Evolutionary conservation across 2,329 filamentous ascomycete species (phyloP).

Genomic region (Graphilbum fragrans): DNA sequence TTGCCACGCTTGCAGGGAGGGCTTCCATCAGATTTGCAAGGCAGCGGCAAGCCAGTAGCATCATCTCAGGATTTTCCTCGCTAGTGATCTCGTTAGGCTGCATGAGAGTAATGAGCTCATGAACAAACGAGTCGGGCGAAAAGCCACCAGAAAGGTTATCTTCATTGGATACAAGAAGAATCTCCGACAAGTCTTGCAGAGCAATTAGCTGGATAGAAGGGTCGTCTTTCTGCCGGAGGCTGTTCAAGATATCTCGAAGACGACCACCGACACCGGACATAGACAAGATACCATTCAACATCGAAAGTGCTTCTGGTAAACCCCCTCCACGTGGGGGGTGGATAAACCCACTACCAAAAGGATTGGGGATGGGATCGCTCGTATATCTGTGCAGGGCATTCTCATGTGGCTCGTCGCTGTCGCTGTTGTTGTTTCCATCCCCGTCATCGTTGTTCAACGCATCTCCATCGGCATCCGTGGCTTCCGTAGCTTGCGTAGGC

Average conservation of each 20-base stretch:
- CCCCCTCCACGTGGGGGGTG: constrained; percentile 50
- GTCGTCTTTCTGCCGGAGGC: constrained; percentile 73
- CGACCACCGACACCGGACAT: constrained; percentile 75
- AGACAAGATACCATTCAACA: constrained; percentile 86
- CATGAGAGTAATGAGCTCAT: constrained; percentile 87
- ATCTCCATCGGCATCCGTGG: not conserved
- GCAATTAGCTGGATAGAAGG: constrained; percentile 82
- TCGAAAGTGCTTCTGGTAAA: constrained; percentile 70
- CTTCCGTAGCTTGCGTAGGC: not conserved
- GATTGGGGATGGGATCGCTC: constrained; percentile 29
- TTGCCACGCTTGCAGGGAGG: constrained; percentile 79
- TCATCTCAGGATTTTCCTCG: constrained; percentile 90
- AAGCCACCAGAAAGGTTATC: constrained; percentile 94
- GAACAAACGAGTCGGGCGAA: constrained; percentile 86
- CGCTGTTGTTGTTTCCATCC: constrained; percentile 33
- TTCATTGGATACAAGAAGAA: constrained; percentile 88
- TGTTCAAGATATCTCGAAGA: constrained; percentile 64
- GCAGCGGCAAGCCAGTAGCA: constrained; percentile 91
- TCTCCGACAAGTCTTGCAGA: constrained; percentile 83
- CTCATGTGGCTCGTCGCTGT: constrained; percentile 41
- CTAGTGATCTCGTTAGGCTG: constrained; percentile 70
- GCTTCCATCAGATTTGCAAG: constrained; percentile 98
- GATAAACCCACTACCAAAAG: constrained; percentile 52
- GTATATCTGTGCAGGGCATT: constrained; percentile 18
- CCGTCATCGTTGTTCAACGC: not conserved